A percentile compares a stretch with the other conserved stretches of the same genome.
These are phyloP conservation scores for Entamoeba dispar DNA, from an alignment of 208 protist genomes.

Conservation along the genomic window DNA sequence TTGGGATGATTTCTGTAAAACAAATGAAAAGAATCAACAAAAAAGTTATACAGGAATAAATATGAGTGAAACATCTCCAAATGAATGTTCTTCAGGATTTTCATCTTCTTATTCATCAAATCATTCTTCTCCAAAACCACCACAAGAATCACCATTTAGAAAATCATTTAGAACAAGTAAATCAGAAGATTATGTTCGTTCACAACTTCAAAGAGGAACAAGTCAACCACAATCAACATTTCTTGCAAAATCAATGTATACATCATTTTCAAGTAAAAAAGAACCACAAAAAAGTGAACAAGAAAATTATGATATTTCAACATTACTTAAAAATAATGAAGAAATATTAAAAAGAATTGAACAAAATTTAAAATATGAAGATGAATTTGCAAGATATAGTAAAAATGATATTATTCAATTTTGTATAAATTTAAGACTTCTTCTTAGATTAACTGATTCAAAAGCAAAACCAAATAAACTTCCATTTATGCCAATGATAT, in stretches of 20 bases:
- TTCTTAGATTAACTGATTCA: not conserved
- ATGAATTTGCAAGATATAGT: not conserved
- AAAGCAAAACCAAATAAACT: not conserved
- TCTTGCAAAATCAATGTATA: not conserved
- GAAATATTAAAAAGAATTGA: not conserved
- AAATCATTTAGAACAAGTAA: not conserved
- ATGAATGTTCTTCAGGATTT: not conserved
- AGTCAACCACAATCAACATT: not conserved
- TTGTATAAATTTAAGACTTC: not conserved
- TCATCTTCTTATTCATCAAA: not conserved
- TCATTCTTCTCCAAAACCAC: not conserved
- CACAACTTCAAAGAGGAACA: not conserved
- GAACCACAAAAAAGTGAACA: not conserved
- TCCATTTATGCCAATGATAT: not conserved
- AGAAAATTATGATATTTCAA: not conserved
- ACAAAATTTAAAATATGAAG: not conserved
- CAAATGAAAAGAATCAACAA: not conserved
- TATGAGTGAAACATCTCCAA: not conserved
- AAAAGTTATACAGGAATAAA: not conserved
- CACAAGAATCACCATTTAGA: not conserved
- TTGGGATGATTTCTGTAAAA: not conserved
- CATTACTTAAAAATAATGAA: not conserved
- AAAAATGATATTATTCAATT: not conserved
- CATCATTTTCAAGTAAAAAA: not conserved
- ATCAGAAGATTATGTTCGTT: not conserved